These are phyloP conservation scores for Boletales sp. DNA, from an alignment of 768 basidiomycete species.

Conservation along the genomic window DNA sequence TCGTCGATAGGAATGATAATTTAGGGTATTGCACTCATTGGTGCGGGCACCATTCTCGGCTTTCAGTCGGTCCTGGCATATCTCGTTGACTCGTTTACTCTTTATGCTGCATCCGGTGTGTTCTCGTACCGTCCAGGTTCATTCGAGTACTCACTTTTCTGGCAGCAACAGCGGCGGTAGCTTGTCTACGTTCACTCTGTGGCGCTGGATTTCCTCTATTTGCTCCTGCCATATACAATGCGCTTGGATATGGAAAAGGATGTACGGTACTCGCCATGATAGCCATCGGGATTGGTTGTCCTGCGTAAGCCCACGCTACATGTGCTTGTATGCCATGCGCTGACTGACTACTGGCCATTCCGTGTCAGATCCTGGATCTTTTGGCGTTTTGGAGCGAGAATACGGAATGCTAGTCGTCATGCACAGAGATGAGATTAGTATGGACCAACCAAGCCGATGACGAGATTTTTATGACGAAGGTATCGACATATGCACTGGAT, in stretches of 20 bases:
- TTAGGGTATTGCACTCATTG: conserved; percentile 56
- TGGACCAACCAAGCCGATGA: too few species aligned
- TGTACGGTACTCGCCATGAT: conserved; percentile 59
- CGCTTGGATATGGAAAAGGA: conserved; percentile 68
- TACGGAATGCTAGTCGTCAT: too few species aligned
- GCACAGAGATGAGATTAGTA: too few species aligned
- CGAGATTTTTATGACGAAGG: too few species aligned
- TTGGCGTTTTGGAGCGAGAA: too few species aligned
- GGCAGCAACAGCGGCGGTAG: conserved; percentile 60
- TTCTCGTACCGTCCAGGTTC: background rate
- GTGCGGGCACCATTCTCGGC: conserved; percentile 53
- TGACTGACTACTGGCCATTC: too few species aligned
- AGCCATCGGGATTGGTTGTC: conserved; percentile 59
- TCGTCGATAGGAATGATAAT: background rate
- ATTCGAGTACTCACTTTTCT: background rate
- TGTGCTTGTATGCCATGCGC: too few species aligned
- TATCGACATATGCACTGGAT: too few species aligned
- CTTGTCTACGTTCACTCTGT: conserved; percentile 58
- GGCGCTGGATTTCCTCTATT: conserved; percentile 82
- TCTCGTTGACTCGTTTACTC: conserved; percentile 61
- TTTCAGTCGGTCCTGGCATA: conserved; percentile 68
- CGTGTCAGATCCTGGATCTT: too few species aligned
- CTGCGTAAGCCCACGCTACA: conserved; percentile 15
- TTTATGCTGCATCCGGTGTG: conserved; percentile 65
- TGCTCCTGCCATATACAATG: conserved; percentile 61